Percentiles rank a stretch among this genome's conserved stretches.
Conservation (phyloP, 2,329 filamentous ascomycete species). For the Ophiostoma ulmi region DNA sequence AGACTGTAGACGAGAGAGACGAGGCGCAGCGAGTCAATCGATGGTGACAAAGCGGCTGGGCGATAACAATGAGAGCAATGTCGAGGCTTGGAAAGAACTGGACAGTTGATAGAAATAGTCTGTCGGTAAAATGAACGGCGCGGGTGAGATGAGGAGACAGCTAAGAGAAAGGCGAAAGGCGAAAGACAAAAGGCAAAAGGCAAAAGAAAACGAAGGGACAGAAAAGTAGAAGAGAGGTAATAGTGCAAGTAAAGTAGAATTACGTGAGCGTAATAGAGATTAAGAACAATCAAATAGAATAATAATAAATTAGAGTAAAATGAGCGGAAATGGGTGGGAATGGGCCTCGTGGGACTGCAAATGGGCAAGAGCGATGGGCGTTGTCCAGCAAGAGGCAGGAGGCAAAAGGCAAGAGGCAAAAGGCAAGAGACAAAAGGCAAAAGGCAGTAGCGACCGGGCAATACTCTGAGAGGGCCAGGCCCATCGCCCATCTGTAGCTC, state of each 20-base stretch:
- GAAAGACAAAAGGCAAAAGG: background rate
- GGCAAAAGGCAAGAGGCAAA: background rate
- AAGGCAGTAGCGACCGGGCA: background rate
- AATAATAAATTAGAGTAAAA: background rate
- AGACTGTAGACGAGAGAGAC: background rate
- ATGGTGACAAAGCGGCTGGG: background rate
- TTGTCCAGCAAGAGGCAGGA: background rate
- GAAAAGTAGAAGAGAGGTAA: background rate
- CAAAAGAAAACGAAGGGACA: background rate
- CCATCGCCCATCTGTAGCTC: background rate
- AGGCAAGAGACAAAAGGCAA: background rate
- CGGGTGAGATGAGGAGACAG: background rate
- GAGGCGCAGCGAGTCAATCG: background rate
- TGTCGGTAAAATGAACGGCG: slow-evolving; percentile 2
- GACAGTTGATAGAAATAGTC: background rate
- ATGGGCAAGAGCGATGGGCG: background rate
- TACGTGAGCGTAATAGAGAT: background rate
- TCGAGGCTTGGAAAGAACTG: background rate
- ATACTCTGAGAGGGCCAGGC: background rate
- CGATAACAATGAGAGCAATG: background rate
- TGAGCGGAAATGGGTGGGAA: background rate
- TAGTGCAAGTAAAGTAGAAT: background rate
- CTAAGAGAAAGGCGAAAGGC: background rate
- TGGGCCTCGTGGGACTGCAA: no score
- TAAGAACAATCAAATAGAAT: background rate